Evolutionary conservation across 2,329 filamentous ascomycete species (phyloP).

Genomic region (Cercospora sojina): DNA sequence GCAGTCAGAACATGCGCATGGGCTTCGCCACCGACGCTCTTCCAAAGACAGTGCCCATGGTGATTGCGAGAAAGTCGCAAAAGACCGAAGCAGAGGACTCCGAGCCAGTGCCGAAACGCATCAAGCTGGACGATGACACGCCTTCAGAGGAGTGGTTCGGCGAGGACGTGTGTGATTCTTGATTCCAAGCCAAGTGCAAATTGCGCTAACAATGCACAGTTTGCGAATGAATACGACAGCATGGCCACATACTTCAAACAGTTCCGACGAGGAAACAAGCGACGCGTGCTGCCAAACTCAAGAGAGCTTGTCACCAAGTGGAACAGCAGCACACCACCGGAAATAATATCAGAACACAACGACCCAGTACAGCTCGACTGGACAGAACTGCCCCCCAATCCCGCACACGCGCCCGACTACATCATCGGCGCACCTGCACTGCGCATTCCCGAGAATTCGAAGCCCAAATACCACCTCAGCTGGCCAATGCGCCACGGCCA

Average conservation of each 20-base stretch:
- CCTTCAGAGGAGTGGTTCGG: constrained; percentile 79
- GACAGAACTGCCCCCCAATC: constrained; percentile 72
- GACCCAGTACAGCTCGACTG: constrained; percentile 92
- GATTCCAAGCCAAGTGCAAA: too few species aligned
- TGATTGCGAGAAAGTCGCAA: constrained; percentile 75
- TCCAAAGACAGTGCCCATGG: constrained; percentile 91
- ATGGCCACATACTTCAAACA: constrained; percentile 85
- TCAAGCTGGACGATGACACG: constrained; percentile 62
- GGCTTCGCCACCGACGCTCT: constrained; percentile 94
- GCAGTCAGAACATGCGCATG: constrained; percentile 91
- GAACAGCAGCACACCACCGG: constrained; percentile 79
- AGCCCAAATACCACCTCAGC: constrained; percentile 84
- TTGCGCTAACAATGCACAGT: constrained; percentile 42
- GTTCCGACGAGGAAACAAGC: constrained; percentile 90
- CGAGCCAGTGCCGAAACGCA: constrained; percentile 69
- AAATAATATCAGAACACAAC: constrained; percentile 90
- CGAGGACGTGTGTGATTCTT: constrained; percentile 62
- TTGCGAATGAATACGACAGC: constrained; percentile 67
- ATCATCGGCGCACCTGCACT: constrained; percentile 80
- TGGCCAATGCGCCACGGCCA: constrained; percentile 87
- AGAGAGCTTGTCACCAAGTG: constrained; percentile 94
- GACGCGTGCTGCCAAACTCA: constrained; percentile 92
- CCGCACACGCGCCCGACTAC: constrained; percentile 65
- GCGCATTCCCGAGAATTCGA: constrained; percentile 84
- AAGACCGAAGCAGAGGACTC: constrained; percentile 82